Base-by-base conservation (phyloP, 1,284 basidiomycete species). In the Tylopilus orsonianus region DNA sequence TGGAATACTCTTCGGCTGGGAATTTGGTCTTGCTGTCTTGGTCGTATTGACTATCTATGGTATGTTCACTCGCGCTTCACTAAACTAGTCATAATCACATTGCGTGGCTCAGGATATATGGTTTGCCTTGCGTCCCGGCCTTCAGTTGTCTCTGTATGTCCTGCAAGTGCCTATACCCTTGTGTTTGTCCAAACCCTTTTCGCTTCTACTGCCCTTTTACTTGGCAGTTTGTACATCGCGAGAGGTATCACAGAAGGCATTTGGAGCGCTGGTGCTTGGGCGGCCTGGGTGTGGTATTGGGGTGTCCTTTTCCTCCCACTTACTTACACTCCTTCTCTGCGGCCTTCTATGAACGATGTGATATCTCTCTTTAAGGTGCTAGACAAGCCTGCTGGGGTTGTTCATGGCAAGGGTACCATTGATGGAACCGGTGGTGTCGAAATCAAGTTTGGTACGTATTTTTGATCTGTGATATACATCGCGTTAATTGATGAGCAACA, bases 181-280 rank as follows among this genome's bases (percentile, higher is more conserved):
- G 90, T 88, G 56, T 70, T 93, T 44, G 72, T 85, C 14, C 90
- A 93, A 64, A 88, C 89, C 61, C 78, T 88, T 51, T 87, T 93
- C 61, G 87, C 87, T 43, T 85, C 85, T 14, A 66, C 81, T 39
- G 90, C 89, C 19, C 77, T 93, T 19, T 79, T 93, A 12, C 69
- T 90, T 36, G 90, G 91, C 22, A 85, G 85, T 20, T 26, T 64
- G 34, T 66, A 64, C 36, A 52, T 67, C 2, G 65, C 57, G 0
- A 65, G 44, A 27, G 61, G 65, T 20, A 62, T 64, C 18, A 63
- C 61, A 13, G 59, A 66, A 41, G 59, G 55, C 22, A 33, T 59
- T 6, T 66, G 61, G 61, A 67, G 63, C 35, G 23, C 60, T 32
- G 65, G 61, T 23, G 53, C 61, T 13, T 64, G 61, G 65, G 51